Conservation (phyloP, 352 stramenopile genomes). For the Globisporangium barbulae region DNA sequence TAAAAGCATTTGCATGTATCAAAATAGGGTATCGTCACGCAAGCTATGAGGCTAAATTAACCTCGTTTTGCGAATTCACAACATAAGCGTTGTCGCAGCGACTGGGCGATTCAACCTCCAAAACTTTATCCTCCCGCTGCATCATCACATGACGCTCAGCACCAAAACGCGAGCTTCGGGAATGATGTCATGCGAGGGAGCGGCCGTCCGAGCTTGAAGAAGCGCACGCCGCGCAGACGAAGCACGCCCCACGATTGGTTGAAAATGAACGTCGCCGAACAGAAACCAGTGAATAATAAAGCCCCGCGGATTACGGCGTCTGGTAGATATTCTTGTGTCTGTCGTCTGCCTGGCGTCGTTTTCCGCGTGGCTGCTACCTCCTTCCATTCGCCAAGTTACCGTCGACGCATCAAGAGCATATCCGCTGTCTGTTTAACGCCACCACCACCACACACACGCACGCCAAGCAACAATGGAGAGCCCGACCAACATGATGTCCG, state of each 20-base stretch:
- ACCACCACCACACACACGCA: neutral
- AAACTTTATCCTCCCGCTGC: slow-evolving; percentile 16
- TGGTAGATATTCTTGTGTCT: neutral
- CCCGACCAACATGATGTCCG: slow-evolving; percentile 16
- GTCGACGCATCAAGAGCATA: neutral
- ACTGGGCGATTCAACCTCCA: slow-evolving; percentile 6
- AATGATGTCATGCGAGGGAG: slow-evolving; percentile 26
- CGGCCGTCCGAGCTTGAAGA: slow-evolving; percentile 3
- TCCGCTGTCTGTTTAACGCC: neutral
- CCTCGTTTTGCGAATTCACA: neutral
- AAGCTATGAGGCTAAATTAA: neutral
- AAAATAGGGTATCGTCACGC: no score
- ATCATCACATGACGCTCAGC: slow-evolving; percentile 25
- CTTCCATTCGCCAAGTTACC: slow-evolving; percentile 15
- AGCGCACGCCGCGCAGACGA: neutral
- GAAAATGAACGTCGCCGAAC: slow-evolving; percentile 5
- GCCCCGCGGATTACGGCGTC: neutral
- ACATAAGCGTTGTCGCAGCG: neutral
- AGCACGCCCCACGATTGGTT: slow-evolving; percentile 14
- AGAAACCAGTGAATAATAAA: neutral
- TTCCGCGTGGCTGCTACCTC: neutral
- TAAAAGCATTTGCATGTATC: neutral
- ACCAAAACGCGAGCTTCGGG: neutral
- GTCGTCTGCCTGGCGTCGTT: neutral
- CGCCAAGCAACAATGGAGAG: slow-evolving; percentile 31